phyloP scores from a whole-genome alignment of 768 basidiomycete genomes.

The Boletus speciosus region DNA sequence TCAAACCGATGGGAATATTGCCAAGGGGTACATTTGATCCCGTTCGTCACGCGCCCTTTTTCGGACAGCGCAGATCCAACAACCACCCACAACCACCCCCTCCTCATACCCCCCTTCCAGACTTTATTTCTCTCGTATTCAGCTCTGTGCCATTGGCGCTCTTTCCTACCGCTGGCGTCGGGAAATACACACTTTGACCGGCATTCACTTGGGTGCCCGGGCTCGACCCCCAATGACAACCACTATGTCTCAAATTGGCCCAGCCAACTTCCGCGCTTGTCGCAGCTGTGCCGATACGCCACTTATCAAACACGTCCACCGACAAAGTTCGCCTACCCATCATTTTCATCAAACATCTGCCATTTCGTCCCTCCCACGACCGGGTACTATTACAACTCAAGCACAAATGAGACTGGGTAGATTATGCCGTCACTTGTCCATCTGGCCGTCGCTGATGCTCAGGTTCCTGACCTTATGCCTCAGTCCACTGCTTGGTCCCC shows the following conservation, averaged over 20 bases:
- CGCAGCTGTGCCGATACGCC: slow-evolving; percentile 26
- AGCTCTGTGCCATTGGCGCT: no score
- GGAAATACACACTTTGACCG: background rate
- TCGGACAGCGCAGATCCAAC: no score
- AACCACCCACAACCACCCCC: no score
- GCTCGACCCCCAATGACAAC: slow-evolving; percentile 7
- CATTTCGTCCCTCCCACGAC: background rate
- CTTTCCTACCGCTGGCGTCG: slow-evolving; percentile 13
- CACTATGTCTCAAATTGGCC: slow-evolving; percentile 27
- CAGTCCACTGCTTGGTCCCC: slow-evolving; percentile 34
- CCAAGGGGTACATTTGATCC: slow-evolving; percentile 24
- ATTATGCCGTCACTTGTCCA: slow-evolving; percentile 20
- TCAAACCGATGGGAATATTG: slow-evolving; percentile 18
- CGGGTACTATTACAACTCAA: slow-evolving; percentile 15
- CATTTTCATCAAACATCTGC: slow-evolving; percentile 5
- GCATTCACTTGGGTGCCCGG: slow-evolving; percentile 11
- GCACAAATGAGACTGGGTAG: slow-evolving; percentile 1
- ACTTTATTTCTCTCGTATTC: no score
- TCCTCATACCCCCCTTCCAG: no score
- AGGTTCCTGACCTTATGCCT: slow-evolving; percentile 47
- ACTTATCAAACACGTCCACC: slow-evolving; percentile 26
- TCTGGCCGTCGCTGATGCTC: slow-evolving; percentile 39
- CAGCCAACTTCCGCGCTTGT: slow-evolving; percentile 32
- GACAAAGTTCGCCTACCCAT: slow-evolving; percentile 21
- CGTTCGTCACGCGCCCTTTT: background rate